Percentiles rank a stretch among this genome's conserved stretches.
phyloP scores from a whole-genome alignment of 2,329 filamentous ascomycete species.

The Fusarium coffeatum region DNA sequence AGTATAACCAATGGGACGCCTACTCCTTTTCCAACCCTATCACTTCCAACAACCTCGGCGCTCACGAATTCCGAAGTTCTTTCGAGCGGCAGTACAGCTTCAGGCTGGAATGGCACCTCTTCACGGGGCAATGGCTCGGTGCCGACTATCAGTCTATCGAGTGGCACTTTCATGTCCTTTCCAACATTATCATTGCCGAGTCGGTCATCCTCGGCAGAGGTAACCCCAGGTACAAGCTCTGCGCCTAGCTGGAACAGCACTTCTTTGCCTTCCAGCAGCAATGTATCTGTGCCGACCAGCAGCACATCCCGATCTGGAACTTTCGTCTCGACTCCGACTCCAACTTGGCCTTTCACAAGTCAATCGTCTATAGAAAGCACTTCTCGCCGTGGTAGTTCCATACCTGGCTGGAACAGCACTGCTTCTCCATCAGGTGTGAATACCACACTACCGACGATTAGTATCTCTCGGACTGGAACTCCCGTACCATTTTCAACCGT shows the following conservation, averaged over 20 bases:
- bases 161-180: constrained; percentile 13
- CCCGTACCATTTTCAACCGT: neutral
- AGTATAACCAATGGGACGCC: constrained; percentile 7
- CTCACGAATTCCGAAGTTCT: neutral
- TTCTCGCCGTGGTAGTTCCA: neutral
- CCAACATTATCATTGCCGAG: neutral
- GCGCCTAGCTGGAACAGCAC: constrained; percentile 4
- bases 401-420: constrained; percentile 2
- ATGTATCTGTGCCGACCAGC: constrained; percentile 2
- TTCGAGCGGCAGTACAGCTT: neutral
- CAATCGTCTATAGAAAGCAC: neutral
- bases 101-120: constrained; percentile 6
- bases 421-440: neutral
- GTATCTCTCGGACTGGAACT: constrained; percentile 1
- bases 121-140: neutral
- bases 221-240: neutral
- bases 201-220: neutral
- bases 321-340: neutral
- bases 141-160: constrained; percentile 4
- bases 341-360: neutral
- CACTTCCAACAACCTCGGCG: neutral
- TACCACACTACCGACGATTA: neutral
- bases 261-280: neutral
- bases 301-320: constrained; percentile 3
- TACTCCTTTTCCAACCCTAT: neutral